Percentiles rank a stretch among this genome's conserved stretches.
These are phyloP conservation scores for Iris macrosiphon DNA, from an alignment of 106 monocot genomes.

Conservation along the genomic window DNA sequence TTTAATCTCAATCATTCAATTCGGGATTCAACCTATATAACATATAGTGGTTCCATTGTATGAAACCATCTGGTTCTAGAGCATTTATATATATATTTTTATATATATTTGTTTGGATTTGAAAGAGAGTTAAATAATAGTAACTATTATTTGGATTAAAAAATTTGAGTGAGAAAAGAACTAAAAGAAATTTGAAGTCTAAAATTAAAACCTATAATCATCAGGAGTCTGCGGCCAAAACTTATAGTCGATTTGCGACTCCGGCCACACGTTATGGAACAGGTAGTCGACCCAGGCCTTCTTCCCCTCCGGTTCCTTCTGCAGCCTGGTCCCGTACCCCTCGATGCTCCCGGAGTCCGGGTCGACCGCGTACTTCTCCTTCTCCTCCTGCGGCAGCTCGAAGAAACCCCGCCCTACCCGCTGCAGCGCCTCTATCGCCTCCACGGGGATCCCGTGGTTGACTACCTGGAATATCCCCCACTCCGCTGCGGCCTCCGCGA, in stretches of 20 bases:
- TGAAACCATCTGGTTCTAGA: too few species aligned
- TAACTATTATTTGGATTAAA: too few species aligned
- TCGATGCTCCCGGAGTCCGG: constrained; percentile 34
- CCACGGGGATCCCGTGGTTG: constrained; percentile 73
- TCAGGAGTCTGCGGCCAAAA: constrained; percentile 47
- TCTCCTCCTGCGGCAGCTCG: constrained; percentile 68
- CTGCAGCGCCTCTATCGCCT: constrained; percentile 57
- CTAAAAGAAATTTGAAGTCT: background rate
- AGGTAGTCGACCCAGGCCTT: constrained; percentile 76
- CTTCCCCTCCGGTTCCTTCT: constrained; percentile 64
- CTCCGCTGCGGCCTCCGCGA: constrained; percentile 35
- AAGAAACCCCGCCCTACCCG: constrained; percentile 70
- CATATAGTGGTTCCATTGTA: too few species aligned
- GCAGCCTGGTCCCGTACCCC: constrained; percentile 76
- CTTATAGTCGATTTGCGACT: constrained; percentile 12
- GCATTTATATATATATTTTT: background rate
- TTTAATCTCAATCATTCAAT: too few species aligned
- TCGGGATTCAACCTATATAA: too few species aligned
- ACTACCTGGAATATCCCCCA: constrained; percentile 90
- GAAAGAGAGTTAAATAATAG: too few species aligned
- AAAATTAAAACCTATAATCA: constrained; percentile 46
- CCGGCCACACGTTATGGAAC: constrained; percentile 62
- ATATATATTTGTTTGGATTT: too few species aligned
- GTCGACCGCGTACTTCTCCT: constrained; percentile 44
- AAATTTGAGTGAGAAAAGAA: background rate